Percentiles rank a stretch among this genome's conserved stretches.
These are phyloP conservation scores for Limonomyces culmigenus DNA, from an alignment of 1,284 basidiomycete species.

Conservation along the genomic window DNA sequence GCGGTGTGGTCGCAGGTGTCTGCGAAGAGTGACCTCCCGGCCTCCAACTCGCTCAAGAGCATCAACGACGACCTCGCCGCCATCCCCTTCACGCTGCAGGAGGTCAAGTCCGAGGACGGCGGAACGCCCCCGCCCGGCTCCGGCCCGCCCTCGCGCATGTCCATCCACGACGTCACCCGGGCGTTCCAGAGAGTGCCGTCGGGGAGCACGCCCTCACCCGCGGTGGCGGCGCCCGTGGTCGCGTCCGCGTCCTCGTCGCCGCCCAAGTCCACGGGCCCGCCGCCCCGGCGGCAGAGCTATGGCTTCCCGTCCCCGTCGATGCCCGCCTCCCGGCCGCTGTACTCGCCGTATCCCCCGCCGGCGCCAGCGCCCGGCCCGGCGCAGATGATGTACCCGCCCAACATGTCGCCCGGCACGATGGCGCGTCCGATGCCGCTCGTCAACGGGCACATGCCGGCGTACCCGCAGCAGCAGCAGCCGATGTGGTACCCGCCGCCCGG, in stretches of 20 bases:
- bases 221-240: too few relatives aligned
- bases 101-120: constrained; percentile 68
- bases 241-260: constrained; percentile 18
- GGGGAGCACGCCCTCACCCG: neutral
- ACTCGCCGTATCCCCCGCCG: constrained; percentile 40
- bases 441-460: too few relatives aligned
- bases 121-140: constrained; percentile 47
- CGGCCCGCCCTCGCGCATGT: constrained; percentile 50
- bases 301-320: constrained; percentile 9
- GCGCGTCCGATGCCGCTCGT: constrained; percentile 35
- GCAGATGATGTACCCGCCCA: constrained; percentile 40
- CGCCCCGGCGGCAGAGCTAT: constrained; percentile 19
- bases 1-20: constrained; percentile 71
- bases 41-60: constrained; percentile 62
- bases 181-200: constrained; percentile 66
- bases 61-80: constrained; percentile 64
- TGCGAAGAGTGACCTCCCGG: constrained; percentile 39
- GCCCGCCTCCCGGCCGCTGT: constrained; percentile 41
- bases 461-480: too few relatives aligned
- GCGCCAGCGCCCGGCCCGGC: constrained; percentile 52
- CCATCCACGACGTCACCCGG: constrained; percentile 60
- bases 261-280: constrained; percentile 16
- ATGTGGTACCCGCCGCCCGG: too few relatives aligned
- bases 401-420: constrained; percentile 40
- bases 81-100: constrained; percentile 59